Base-by-base conservation (phyloP, 768 basidiomycete genomes). In the Mycena vulgaris region DNA sequence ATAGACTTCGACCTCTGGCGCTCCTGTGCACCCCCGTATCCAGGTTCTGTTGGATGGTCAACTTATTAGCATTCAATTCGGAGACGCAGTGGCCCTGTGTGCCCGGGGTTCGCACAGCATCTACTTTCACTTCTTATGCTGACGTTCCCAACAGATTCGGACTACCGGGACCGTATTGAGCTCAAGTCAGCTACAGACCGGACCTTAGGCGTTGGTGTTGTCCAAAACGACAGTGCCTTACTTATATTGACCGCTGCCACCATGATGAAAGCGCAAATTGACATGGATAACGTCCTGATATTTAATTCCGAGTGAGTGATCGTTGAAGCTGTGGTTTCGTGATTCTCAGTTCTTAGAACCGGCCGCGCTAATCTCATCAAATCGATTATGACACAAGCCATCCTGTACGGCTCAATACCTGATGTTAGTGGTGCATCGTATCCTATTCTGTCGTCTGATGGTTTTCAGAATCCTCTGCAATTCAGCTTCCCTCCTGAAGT, bases 401-500 rank as follows among this genome's bases (percentile, higher is more conserved):
- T 95, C 70, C 76, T 95, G 37, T 95, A 94, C 76, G 92, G 92
- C 16, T 86, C 92, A 30, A 83, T 90, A 73, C 84, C 90, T 27
- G 87, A 90, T 76, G 92, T 92, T 77, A 35, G 82, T 70, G 25
- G 28, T 39, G 16, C 25, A 47, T 30, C 9, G 13, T 55, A 11
- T 17, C 5, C 21, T 47, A 21, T 35, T 31, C n/a, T 42, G 30
- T 48, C 21, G 4, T 63, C 39, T 66, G 60, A 23, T 30, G 13
- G 27, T 66, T 57, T 39, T 19, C 68, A 94, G 87, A 95, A 95
- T 75, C 94, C 94, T 13, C 78, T 95, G 13, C 87, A 90, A 52
- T 95, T 95, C 75, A 91, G 91, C 74, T 92, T 95, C 74, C 93
- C 93, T 8, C 93, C 93, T 17, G 90, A 93, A 67, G 83, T 95